phyloP scores from a whole-genome alignment of 768 basidiomycete genomes.

The Lactarius evosmus region DNA sequence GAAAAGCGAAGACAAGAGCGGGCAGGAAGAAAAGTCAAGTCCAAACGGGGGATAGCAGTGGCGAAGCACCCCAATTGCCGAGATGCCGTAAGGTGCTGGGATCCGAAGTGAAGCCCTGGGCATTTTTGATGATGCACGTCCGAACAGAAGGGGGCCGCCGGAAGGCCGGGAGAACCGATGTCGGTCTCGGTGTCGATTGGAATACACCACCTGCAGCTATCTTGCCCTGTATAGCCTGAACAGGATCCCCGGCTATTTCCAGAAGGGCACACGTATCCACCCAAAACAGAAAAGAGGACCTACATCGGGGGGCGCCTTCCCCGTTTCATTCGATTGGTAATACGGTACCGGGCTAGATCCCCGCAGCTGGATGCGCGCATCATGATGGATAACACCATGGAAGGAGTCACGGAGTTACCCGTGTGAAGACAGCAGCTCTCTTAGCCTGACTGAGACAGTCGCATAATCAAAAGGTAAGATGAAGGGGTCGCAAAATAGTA shows the following conservation, averaged over 20 bases:
- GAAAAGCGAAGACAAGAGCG: neutral
- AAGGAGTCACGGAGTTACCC: constrained; percentile 6
- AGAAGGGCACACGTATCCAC: neutral
- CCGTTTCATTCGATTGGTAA: neutral
- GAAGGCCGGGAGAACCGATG: constrained; percentile 8
- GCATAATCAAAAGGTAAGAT: neutral
- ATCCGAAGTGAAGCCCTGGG: constrained; percentile 1
- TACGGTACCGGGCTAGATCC: neutral
- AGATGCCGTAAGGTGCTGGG: constrained; percentile 2
- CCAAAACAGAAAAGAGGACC: constrained; percentile 10
- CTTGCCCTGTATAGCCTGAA: constrained; percentile 10
- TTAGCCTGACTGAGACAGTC: neutral
- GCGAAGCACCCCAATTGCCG: constrained; percentile 2
- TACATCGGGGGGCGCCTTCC: neutral
- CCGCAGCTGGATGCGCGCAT: neutral
- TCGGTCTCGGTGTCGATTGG: neutral
- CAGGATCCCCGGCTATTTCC: constrained; percentile 3
- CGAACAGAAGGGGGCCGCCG: constrained; percentile 16
- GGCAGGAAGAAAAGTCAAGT: neutral
- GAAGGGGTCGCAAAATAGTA: neutral
- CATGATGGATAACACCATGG: neutral
- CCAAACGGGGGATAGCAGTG: constrained; percentile 4
- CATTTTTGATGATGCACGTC: constrained; percentile 14
- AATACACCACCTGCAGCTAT: neutral
- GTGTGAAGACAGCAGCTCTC: neutral